Percentiles rank a stretch among this genome's conserved stretches.
Conservation (phyloP, 352 stramenopile genomes). For the Pythium guiyangense region DNA sequence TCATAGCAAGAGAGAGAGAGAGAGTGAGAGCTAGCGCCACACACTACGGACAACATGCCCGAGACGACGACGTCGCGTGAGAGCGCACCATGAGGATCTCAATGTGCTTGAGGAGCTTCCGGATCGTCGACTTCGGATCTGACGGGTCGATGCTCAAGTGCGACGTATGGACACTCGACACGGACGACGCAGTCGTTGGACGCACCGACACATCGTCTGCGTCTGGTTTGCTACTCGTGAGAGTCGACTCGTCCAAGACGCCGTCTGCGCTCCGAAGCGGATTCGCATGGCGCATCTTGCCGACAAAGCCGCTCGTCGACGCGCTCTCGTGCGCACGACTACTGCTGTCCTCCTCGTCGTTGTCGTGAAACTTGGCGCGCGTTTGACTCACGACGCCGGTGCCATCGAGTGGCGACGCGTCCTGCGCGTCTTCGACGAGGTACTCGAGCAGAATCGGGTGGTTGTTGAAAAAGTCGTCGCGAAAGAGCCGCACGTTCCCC, state of each 20-base stretch:
- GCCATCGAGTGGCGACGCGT: constrained; percentile 9
- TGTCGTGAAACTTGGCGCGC: constrained; percentile 9
- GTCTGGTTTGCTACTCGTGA: neutral
- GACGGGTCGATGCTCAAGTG: constrained; percentile 73
- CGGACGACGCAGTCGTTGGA: constrained; percentile 16
- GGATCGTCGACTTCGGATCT: constrained; percentile 75
- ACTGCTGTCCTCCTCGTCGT: constrained; percentile 4
- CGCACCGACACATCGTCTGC: neutral
- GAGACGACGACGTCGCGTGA: neutral
- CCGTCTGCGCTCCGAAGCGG: constrained; percentile 12
- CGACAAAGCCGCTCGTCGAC: constrained; percentile 30
- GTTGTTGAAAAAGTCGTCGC: constrained; percentile 84
- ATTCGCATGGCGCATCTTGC: constrained; percentile 57
- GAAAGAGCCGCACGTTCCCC: constrained; percentile 77
- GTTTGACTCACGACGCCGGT: constrained; percentile 6
- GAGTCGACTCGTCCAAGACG: neutral
- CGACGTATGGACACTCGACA: constrained; percentile 27
- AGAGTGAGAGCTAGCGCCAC: neutral
- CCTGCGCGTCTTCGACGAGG: constrained; percentile 41
- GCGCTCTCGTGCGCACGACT: constrained; percentile 1
- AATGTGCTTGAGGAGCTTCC: constrained; percentile 82
- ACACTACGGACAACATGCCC: neutral
- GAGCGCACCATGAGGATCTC: constrained; percentile 63
- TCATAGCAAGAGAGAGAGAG: neutral
- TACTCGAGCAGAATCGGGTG: constrained; percentile 81